Evolutionary conservation across 1,284 basidiomycete species (phyloP).

Genomic region (Rhodotorula sp.): DNA sequence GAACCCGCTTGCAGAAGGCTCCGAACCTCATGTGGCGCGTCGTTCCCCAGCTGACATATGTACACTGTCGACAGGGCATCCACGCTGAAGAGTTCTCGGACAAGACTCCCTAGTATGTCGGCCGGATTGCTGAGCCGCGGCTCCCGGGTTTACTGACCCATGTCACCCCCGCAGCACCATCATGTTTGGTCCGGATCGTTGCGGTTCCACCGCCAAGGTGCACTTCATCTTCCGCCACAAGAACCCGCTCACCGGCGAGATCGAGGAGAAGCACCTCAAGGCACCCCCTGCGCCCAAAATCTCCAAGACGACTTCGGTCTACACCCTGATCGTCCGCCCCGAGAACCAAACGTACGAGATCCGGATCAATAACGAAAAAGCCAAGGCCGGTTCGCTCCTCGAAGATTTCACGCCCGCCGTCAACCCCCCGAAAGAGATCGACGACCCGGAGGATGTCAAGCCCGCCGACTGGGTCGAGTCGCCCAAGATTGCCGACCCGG

Average conservation of each 20-base stretch:
- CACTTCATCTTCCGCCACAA: constrained; percentile 96
- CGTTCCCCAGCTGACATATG: too few species aligned
- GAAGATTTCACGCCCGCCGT: constrained; percentile 91
- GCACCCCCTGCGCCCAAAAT: constrained; percentile 78
- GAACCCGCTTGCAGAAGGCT: not conserved
- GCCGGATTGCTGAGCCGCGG: not conserved
- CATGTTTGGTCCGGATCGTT: constrained; percentile 41
- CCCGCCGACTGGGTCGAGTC: constrained; percentile 91
- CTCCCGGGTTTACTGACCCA: not conserved
- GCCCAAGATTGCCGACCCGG: constrained; percentile 59
- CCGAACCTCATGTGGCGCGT: not conserved
- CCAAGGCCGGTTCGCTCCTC: constrained; percentile 75
- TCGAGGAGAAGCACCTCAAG: constrained; percentile 95
- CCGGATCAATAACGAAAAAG: constrained; percentile 81
- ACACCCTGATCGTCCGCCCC: constrained; percentile 74
- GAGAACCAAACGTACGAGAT: constrained; percentile 88
- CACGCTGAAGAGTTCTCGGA: constrained; percentile 92
- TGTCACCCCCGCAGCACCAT: constrained; percentile 15
- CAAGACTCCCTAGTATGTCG: constrained; percentile 95
- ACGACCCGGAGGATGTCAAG: constrained; percentile 41
- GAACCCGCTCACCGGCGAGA: constrained; percentile 84
- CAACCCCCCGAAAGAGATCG: constrained; percentile 88
- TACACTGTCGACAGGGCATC: constrained; percentile 63
- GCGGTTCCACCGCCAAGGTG: constrained; percentile 56
- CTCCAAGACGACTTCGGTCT: constrained; percentile 80